A percentile compares a stretch with the other conserved stretches of the same genome.
Evolutionary conservation across 2,329 filamentous ascomycete species (phyloP).

Genomic region (Pseudocercospora crystallina): DNA sequence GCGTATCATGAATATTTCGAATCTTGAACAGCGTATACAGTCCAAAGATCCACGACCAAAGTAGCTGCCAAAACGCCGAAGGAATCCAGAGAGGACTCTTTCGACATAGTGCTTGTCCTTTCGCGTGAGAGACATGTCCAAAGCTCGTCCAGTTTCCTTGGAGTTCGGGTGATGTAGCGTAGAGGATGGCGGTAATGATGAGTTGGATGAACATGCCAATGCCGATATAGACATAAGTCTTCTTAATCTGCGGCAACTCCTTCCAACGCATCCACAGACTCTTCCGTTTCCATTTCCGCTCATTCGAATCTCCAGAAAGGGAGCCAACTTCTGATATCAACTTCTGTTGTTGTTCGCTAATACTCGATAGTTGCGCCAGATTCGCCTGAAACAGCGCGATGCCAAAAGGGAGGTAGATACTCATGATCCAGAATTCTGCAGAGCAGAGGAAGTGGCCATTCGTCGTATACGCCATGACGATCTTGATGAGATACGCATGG

Average conservation of each 20-base stretch:
- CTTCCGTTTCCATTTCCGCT: neutral
- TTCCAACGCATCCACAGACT: constrained; percentile 43
- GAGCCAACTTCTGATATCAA: constrained; percentile 19
- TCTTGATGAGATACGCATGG: constrained; percentile 47
- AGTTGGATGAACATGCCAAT: constrained; percentile 53
- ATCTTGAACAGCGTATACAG: constrained; percentile 63
- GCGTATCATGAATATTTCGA: constrained; percentile 61
- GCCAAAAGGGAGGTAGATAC: constrained; percentile 62
- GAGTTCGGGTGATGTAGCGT: constrained; percentile 20
- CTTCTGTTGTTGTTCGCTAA: constrained; percentile 23
- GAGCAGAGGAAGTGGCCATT: constrained; percentile 49
- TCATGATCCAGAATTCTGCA: constrained; percentile 67
- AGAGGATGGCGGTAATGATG: constrained; percentile 23
- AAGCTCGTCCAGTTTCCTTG: constrained; percentile 29
- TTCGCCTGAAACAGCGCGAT: constrained; percentile 66
- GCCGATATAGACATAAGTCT: constrained; percentile 53
- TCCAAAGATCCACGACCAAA: constrained; percentile 64
- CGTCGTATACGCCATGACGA: constrained; percentile 40
- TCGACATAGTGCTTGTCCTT: constrained; percentile 26
- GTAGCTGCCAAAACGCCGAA: constrained; percentile 63
- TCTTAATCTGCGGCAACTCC: constrained; percentile 42
- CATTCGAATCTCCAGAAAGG: neutral
- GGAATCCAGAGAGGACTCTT: constrained; percentile 60
- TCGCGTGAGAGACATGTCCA: constrained; percentile 22
- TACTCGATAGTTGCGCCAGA: constrained; percentile 58